Evolutionary conservation across 495 filamentous ascomycete species (phyloP).

Genomic region (Penicillium subrubescens): DNA sequence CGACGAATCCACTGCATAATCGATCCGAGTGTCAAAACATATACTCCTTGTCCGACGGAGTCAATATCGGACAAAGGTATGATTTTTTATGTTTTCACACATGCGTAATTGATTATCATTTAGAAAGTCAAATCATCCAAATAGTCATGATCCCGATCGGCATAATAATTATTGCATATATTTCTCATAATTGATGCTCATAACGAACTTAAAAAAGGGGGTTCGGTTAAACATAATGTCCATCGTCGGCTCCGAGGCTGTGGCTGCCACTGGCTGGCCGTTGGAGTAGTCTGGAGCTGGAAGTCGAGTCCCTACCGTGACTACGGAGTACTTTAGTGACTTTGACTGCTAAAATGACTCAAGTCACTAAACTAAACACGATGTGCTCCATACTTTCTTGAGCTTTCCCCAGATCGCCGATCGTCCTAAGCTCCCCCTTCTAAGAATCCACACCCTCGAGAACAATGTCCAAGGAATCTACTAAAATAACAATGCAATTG

Average conservation of each 20-base stretch:
- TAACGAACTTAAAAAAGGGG: background rate
- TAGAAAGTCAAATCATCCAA: background rate
- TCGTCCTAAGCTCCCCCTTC: background rate
- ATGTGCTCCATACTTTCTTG: background rate
- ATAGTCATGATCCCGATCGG: background rate
- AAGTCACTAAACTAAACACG: background rate
- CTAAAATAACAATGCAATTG: background rate
- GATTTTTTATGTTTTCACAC: background rate
- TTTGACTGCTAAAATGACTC: background rate
- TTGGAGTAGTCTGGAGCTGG: background rate
- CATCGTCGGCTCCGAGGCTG: background rate
- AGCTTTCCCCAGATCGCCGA: conserved; percentile 3
- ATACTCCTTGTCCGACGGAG: too few relatives aligned
- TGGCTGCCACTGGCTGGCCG: background rate
- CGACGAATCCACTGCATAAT: background rate
- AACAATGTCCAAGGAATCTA: background rate
- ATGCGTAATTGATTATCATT: background rate
- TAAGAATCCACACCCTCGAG: background rate
- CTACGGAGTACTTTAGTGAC: background rate
- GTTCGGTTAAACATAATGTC: background rate
- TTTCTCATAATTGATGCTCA: background rate
- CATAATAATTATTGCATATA: background rate
- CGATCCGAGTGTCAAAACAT: background rate
- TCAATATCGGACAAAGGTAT: too few relatives aligned
- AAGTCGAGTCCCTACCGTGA: background rate